These are phyloP conservation scores for Kodamaea neixiangensis DNA, from an alignment of 805 yeast genomes.

Conservation along the genomic window DNA sequence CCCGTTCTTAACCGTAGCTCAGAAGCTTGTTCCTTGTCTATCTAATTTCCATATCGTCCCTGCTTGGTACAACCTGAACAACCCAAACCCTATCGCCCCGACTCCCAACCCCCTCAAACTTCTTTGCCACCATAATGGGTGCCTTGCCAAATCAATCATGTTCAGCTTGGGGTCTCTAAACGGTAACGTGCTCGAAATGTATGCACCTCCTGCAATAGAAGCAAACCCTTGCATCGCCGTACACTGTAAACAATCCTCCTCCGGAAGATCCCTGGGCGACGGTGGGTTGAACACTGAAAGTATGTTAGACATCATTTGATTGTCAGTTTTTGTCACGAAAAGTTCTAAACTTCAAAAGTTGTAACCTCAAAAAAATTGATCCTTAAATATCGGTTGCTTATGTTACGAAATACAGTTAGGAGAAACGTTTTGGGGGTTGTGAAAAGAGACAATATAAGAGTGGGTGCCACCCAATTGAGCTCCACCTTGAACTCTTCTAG, in stretches of 20 bases:
- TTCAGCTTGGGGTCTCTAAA: slow-evolving; percentile 50
- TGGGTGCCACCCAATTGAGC: not conserved
- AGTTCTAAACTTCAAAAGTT: not conserved
- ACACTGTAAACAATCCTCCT: slow-evolving; percentile 64
- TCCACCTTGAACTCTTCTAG: not conserved
- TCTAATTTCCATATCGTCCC: slow-evolving; percentile 19
- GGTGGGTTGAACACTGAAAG: slow-evolving; percentile 54
- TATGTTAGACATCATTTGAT: slow-evolving; percentile 46
- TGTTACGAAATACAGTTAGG: not conserved
- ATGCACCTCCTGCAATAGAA: slow-evolving; percentile 61
- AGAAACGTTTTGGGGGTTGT: not conserved
- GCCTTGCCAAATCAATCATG: slow-evolving; percentile 29
- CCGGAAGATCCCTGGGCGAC: slow-evolving; percentile 39
- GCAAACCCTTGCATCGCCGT: slow-evolving; percentile 63
- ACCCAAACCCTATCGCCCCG: slow-evolving; percentile 55
- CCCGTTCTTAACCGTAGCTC: no score
- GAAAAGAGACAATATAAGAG: not conserved
- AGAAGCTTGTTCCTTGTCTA: no score
- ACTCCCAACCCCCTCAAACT: slow-evolving; percentile 56
- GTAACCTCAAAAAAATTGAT: not conserved
- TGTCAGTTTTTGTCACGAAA: not conserved
- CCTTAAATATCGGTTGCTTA: not conserved
- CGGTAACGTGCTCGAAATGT: slow-evolving; percentile 57
- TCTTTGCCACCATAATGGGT: slow-evolving; percentile 65
- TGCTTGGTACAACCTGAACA: slow-evolving; percentile 63